phyloP scores from a whole-genome alignment of 2,329 filamentous ascomycete species.

The Colletotrichum sp. region DNA sequence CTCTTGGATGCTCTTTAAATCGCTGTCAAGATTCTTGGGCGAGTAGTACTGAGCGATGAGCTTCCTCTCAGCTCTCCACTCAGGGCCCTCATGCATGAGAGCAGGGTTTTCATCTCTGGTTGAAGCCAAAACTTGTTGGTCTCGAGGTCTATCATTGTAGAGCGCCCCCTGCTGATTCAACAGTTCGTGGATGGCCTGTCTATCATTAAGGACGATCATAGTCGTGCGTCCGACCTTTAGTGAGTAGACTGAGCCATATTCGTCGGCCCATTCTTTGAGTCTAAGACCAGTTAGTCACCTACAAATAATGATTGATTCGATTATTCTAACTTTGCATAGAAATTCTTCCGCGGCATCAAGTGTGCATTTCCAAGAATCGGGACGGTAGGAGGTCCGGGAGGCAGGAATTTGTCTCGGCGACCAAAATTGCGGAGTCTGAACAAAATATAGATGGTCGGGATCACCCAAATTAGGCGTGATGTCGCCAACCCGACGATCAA shows the following conservation, averaged over 20 bases:
- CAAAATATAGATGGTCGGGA: neutral
- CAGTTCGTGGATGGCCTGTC: conserved; percentile 42
- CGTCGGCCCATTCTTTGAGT: conserved; percentile 46
- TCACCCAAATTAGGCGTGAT: neutral
- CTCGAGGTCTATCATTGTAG: conserved; percentile 44
- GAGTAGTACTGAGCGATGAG: conserved; percentile 49
- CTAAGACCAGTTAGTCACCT: conserved; percentile 23
- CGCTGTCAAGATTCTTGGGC: conserved; percentile 46
- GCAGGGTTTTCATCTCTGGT: neutral
- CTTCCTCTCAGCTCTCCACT: conserved; percentile 51
- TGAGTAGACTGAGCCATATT: conserved; percentile 46
- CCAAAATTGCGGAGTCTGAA: neutral
- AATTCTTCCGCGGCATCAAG: conserved; percentile 9
- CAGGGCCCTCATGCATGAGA: conserved; percentile 48
- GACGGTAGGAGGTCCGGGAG: conserved; percentile 40
- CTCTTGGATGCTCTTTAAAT: conserved; percentile 45
- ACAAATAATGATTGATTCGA: neutral
- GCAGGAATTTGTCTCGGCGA: neutral
- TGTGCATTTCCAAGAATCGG: conserved; percentile 47
- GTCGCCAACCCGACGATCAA: neutral
- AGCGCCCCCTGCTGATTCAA: conserved; percentile 48
- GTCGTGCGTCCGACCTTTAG: conserved; percentile 46
- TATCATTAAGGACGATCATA: conserved; percentile 44
- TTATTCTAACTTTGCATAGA: conserved; percentile 2
- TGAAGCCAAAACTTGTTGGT: neutral